Conservation (phyloP, 805 yeast genomes). For the Yarrowia keelungensis region DNA sequence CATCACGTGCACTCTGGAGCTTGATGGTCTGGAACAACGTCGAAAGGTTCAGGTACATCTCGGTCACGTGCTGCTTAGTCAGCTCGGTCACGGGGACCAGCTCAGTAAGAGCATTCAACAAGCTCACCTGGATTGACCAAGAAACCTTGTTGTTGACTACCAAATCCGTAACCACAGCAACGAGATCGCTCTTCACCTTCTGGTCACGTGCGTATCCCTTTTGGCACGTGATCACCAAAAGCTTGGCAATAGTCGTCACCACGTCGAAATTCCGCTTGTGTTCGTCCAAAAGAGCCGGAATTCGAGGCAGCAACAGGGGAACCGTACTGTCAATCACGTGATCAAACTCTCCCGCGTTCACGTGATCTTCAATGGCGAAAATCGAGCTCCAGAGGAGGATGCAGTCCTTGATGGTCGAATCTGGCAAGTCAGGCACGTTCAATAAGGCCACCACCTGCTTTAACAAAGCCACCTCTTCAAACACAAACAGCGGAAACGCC, state of each 20-base stretch:
- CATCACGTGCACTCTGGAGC: conserved; percentile 67
- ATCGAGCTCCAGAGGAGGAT: conserved; percentile 57
- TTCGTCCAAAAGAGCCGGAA: conserved; percentile 43
- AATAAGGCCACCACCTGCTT: conserved; percentile 63
- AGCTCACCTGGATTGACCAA: conserved; percentile 57
- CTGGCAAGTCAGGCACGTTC: conserved; percentile 65
- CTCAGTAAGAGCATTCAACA: conserved; percentile 63
- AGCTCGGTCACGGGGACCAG: conserved; percentile 55
- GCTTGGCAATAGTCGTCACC: conserved; percentile 43
- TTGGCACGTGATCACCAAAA: conserved; percentile 51
- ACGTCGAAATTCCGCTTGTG: conserved; percentile 39
- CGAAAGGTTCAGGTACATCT: conserved; percentile 58
- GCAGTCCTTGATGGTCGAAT: conserved; percentile 60
- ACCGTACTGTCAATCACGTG: conserved; percentile 45
- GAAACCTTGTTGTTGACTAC: conserved; percentile 55
- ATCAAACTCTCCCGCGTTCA: conserved; percentile 52
- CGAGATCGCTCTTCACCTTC: conserved; percentile 59
- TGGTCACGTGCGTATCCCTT: conserved; percentile 64
- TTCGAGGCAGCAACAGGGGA: conserved; percentile 45
- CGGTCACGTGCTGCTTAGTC: conserved; percentile 41
- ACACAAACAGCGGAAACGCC: conserved; percentile 59
- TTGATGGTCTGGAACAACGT: conserved; percentile 64
- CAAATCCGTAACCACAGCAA: conserved; percentile 64
- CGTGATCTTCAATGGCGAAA: conserved; percentile 57
- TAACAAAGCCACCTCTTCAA: conserved; percentile 63